Evolutionary conservation across 179 eudicot genomes (phyloP).

Genomic region (Spinacia oleracea): DNA sequence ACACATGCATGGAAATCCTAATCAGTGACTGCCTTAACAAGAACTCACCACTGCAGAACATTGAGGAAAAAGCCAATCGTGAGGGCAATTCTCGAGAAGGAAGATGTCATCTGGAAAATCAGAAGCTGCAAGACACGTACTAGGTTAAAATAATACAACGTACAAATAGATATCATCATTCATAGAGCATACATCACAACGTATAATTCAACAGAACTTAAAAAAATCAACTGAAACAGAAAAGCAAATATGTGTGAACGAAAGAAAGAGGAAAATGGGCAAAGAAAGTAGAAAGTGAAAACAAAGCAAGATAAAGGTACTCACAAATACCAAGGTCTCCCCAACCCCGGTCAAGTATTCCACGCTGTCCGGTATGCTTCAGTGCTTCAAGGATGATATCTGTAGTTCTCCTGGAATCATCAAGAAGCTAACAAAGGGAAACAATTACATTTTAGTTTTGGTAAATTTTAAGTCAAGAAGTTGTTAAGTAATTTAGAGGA

Average conservation of each 20-base stretch:
- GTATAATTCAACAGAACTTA: not conserved
- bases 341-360: constrained; percentile 94
- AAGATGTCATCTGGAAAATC: constrained; percentile 59
- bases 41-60: constrained; percentile 81
- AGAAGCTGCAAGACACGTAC: constrained; percentile 46
- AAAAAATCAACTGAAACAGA: not conserved
- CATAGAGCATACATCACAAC: not conserved
- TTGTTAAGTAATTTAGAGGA: not conserved
- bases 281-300: not conserved
- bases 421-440: constrained; percentile 57
- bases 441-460: not conserved
- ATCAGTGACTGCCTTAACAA: not conserved
- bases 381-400: constrained; percentile 78
- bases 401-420: constrained; percentile 70
- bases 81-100: constrained; percentile 72
- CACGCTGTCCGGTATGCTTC: constrained; percentile 80
- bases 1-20: not conserved
- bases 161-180: not conserved
- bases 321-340: constrained; percentile 90
- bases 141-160: constrained; percentile 4
- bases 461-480: not conserved
- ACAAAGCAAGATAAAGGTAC: constrained; percentile 34
- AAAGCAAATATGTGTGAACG: not conserved
- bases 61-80: constrained; percentile 93
- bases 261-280: not conserved